Percentiles rank a stretch among this genome's conserved stretches.
Evolutionary conservation across 2,329 filamentous ascomycete genomes (phyloP).

Genomic region (Fusarium guadeloupense): DNA sequence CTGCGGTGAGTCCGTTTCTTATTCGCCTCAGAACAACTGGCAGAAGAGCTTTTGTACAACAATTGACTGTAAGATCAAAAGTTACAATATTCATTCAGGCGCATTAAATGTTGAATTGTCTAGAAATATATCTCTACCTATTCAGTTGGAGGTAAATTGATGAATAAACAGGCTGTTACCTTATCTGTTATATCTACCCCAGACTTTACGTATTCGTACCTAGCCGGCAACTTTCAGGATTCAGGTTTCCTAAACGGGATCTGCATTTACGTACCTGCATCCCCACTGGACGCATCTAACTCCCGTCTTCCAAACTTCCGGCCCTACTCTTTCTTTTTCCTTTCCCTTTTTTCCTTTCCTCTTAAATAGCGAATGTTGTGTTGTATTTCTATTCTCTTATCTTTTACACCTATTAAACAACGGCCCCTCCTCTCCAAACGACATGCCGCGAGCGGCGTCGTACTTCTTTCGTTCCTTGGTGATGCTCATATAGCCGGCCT

Average conservation of each 20-base stretch:
- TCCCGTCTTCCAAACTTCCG: constrained; percentile 27
- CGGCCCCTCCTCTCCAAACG: constrained; percentile 16
- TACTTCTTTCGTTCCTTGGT: constrained; percentile 37
- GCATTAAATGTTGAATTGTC: no score
- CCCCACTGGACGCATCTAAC: constrained; percentile 9
- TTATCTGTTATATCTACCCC: constrained; percentile 2
- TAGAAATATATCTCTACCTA: neutral
- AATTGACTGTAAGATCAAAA: no score
- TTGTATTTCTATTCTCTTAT: constrained; percentile 3
- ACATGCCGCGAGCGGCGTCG: constrained; percentile 43
- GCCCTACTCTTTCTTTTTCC: constrained; percentile 16
- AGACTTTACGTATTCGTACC: constrained; percentile 27
- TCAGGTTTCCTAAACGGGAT: no score
- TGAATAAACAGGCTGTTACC: no score
- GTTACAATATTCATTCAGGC: no score
- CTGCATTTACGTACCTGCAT: constrained; percentile 17
- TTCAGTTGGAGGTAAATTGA: neutral
- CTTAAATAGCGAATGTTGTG: constrained; percentile 2
- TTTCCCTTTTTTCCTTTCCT: constrained; percentile 10
- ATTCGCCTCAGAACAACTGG: neutral
- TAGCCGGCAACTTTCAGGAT: neutral
- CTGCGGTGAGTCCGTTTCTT: neutral
- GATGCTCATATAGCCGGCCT: constrained; percentile 46
- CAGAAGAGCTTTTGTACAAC: no score
- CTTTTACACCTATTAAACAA: neutral